Conservation (phyloP, 805 yeast species). For the Starmerella gropengiesseri region DNA sequence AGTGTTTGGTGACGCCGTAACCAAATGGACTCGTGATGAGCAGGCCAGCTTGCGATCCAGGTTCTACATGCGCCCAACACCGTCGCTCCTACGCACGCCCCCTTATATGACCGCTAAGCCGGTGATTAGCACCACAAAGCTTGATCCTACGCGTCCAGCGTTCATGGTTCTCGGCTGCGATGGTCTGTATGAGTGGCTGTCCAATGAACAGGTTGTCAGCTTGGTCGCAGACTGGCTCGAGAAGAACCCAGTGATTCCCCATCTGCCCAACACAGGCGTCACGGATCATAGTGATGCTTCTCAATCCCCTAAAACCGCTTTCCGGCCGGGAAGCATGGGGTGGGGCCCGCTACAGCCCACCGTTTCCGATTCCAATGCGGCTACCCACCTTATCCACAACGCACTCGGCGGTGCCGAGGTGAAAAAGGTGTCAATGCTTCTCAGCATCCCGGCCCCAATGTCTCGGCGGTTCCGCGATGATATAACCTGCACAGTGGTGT, state of each 20-base stretch:
- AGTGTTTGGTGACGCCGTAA: slow-evolving; percentile 94
- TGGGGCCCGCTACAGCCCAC: slow-evolving; percentile 22
- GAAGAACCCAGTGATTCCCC: slow-evolving; percentile 40
- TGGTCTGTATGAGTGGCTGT: slow-evolving; percentile 81
- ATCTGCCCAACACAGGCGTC: slow-evolving; percentile 33
- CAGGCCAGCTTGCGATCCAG: slow-evolving; percentile 61
- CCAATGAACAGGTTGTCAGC: slow-evolving; percentile 88
- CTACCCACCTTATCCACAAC: slow-evolving; percentile 85
- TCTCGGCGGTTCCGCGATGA: slow-evolving; percentile 90
- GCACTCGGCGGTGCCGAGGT: slow-evolving; percentile 81
- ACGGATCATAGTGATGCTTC: slow-evolving; percentile 34
- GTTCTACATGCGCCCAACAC: slow-evolving; percentile 60
- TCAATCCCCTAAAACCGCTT: slow-evolving; percentile 30
- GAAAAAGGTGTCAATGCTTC: slow-evolving; percentile 75
- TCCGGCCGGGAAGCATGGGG: slow-evolving; percentile 36
- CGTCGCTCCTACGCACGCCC: slow-evolving; percentile 67
- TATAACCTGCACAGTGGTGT: slow-evolving; percentile 85
- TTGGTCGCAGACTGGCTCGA: slow-evolving; percentile 89
- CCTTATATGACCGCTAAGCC: slow-evolving; percentile 97
- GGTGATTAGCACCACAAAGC: slow-evolving; percentile 67
- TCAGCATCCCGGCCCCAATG: slow-evolving; percentile 83
- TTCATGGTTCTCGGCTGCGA: slow-evolving; percentile 88
- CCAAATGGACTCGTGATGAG: slow-evolving; percentile 62
- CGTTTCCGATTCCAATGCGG: slow-evolving; percentile 73
- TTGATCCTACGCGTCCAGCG: slow-evolving; percentile 59